A percentile compares a stretch with the other conserved stretches of the same genome.
Conservation (phyloP, 2,329 filamentous ascomycete genomes). For the Cladophialophora psammophila region DNA sequence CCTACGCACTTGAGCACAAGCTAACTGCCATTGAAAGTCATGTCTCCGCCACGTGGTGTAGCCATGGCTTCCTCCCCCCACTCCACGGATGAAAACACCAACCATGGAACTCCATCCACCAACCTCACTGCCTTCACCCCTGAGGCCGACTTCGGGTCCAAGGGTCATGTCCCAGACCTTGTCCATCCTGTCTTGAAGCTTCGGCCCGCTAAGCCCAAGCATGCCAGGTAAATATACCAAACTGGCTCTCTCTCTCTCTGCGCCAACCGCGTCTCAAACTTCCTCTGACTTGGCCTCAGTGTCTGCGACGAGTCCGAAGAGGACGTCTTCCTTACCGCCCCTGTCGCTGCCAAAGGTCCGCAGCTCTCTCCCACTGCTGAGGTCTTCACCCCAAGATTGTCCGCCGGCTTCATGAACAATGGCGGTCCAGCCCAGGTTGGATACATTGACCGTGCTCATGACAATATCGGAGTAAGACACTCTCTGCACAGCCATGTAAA, state of each 20-base stretch:
- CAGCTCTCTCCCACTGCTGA: constrained; percentile 39
- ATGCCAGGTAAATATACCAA: constrained; percentile 20
- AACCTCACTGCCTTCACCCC: constrained; percentile 70
- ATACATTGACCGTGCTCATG: constrained; percentile 9
- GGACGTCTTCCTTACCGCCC: constrained; percentile 45
- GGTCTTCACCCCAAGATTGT: constrained; percentile 34
- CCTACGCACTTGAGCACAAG: not conserved
- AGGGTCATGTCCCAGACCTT: constrained; percentile 42
- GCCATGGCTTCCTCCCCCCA: constrained; percentile 33
- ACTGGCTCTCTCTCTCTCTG: constrained; percentile 12
- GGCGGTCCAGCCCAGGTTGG: constrained; percentile 5
- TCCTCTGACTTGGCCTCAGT: constrained; percentile 29
- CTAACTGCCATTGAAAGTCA: constrained; percentile 16
- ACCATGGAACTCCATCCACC: constrained; percentile 69
- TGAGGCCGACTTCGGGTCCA: constrained; percentile 58
- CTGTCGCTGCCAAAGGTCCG: constrained; percentile 42
- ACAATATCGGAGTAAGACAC: constrained; percentile 14
- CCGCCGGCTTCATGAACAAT: constrained; percentile 13
- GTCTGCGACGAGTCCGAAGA: constrained; percentile 40
- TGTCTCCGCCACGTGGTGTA: constrained; percentile 26
- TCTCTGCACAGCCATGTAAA: not conserved
- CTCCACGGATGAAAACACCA: constrained; percentile 29
- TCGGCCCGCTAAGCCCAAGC: constrained; percentile 7
- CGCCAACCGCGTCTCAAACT: not conserved
- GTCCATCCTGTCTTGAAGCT: constrained; percentile 26